Base-by-base conservation (phyloP, 345 rosid species). In the Euphorbia tirucalli region DNA sequence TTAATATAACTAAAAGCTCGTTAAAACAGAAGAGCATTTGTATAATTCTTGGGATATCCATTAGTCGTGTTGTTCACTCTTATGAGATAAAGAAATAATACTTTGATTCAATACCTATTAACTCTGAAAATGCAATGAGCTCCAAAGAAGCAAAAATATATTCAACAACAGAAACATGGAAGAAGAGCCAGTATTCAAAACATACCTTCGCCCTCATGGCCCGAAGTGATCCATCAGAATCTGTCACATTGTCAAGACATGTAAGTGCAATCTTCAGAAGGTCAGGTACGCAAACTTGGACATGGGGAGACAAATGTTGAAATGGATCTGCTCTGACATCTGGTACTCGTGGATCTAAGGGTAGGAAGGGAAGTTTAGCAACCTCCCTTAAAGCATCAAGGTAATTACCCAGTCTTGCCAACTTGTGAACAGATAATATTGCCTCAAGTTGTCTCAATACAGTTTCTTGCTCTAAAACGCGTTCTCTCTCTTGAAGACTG, bases 391-490 rank as follows among this genome's bases (percentile, higher is more conserved):
- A 79, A 61, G 96, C 91, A 84, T 93, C 99, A 57, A 88, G 76
- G 84, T 88, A 82, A 70, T 82, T 82, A 66, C 97, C 95, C 50
- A 68, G 75, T 75, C 86, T 93, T 14, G 78, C 89, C 83, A 87
- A 65, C 78, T 88, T 91, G 75, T 89, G 97, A 67, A 91, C 77
- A 30, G 94, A 85, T 74, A 96, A 83, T 78, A 91, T 79, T 13
- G 98, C 96, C 87, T 96, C 98, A 6, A 96, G 99, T 85, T 96
- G 96, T 81, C 99, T 89, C 78, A 96, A 77, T 41, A 93, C 85
- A 24, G 88, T 93, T 76, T 96, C 91, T 80, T 96, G 98, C 84
- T 89, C 96, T 81, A 86, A 67, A 72, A 89, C 93, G 52, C 72
- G 88, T 64, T 89, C 96, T 75, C 92, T 85, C 80, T 96, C 99